phyloP scores from a whole-genome alignment of 2,329 filamentous ascomycete species.

The Pestalotiopsis sp. region DNA sequence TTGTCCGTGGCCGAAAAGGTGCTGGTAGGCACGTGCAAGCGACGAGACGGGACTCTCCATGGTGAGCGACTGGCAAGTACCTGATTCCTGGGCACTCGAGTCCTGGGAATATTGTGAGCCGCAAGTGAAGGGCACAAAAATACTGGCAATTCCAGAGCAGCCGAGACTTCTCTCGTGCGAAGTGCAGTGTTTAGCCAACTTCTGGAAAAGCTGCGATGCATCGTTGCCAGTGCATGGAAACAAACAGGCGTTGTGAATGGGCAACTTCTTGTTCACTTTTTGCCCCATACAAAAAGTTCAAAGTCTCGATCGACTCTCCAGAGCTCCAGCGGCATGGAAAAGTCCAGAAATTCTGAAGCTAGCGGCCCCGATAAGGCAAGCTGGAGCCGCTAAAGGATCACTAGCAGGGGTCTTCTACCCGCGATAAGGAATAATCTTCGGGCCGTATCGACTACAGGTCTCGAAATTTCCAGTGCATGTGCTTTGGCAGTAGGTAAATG shows the following conservation, averaged over 20 bases:
- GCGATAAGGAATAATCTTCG: conserved; percentile 17
- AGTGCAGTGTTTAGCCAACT: conserved; percentile 47
- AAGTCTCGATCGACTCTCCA: neutral
- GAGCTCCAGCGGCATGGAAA: neutral
- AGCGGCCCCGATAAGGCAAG: neutral
- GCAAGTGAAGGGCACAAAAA: conserved; percentile 52
- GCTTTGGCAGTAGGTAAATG: neutral
- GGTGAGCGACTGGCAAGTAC: conserved; percentile 14
- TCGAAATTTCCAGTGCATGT: conserved; percentile 14
- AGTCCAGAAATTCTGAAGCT: conserved; percentile 4
- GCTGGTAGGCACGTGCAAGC: conserved; percentile 30
- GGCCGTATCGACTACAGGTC: conserved; percentile 12
- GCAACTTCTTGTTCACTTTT: neutral
- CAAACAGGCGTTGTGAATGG: neutral
- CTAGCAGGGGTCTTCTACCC: neutral
- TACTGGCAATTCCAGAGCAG: conserved; percentile 43
- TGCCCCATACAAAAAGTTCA: neutral
- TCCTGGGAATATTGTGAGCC: conserved; percentile 22
- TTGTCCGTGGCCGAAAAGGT: conserved; percentile 4
- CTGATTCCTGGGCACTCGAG: conserved; percentile 15
- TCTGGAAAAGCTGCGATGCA: conserved; percentile 48
- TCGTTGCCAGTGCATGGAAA: conserved; percentile 21
- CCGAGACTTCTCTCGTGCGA: conserved; percentile 41
- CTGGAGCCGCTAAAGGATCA: neutral
- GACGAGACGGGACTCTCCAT: conserved; percentile 28